Evolutionary conservation across 106 monocot species (phyloP).

Genomic region (Hemerocallis citrina): DNA sequence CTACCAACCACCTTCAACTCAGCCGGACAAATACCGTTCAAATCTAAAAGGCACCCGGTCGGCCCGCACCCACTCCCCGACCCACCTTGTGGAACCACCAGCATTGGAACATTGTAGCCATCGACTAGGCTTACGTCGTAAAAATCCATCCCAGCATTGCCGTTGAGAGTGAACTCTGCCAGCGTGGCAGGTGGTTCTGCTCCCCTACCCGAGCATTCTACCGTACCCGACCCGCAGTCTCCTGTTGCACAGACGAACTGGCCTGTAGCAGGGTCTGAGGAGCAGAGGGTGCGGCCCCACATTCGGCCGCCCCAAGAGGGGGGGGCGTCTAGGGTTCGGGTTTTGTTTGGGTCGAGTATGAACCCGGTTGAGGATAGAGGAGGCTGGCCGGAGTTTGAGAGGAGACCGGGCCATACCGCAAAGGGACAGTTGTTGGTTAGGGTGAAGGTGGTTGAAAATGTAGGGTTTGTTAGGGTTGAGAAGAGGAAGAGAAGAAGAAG

Average conservation of each 20-base stretch:
- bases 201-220: conserved; percentile 34
- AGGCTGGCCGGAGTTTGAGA: conserved; percentile 52
- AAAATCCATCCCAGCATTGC: conserved; percentile 31
- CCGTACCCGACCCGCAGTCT: conserved; percentile 32
- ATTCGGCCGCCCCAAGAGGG: conserved; percentile 65
- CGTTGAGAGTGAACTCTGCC: conserved; percentile 49
- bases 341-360: conserved; percentile 28
- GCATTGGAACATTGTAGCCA: conserved; percentile 45
- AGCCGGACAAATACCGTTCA: conserved; percentile 33
- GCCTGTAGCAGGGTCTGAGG: conserved; percentile 27
- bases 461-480: no score
- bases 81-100: conserved; percentile 17
- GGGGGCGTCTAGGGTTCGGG: conserved; percentile 32
- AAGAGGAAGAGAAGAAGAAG: not conserved
- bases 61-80: conserved; percentile 9
- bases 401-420: conserved; percentile 81
- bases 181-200: conserved; percentile 38
- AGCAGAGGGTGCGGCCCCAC: conserved; percentile 71
- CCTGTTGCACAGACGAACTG: conserved; percentile 34
- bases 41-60: conserved; percentile 37
- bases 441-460: conserved; percentile 46
- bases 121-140: conserved; percentile 68
- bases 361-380: conserved; percentile 36
- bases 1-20: conserved; percentile 15
- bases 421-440: conserved; percentile 65